Evolutionary conservation across 441 rosid species (phyloP).

Genomic region (Adansonia gregorii): DNA sequence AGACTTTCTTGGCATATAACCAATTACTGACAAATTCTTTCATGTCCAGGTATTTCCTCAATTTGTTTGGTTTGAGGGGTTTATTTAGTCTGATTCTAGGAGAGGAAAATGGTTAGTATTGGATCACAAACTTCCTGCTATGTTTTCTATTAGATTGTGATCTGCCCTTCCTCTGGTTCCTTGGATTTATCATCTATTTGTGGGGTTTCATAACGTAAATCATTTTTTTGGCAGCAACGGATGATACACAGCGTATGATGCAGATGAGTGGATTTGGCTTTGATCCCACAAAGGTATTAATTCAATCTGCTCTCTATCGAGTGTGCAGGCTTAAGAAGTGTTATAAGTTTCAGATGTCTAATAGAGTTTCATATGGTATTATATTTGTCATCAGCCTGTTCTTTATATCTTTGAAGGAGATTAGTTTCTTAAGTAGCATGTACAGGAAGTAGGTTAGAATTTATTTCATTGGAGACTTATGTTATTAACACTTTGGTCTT

Average conservation of each 20-base stretch:
- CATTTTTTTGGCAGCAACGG: conserved; percentile 58
- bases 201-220: not conserved
- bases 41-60: conserved; percentile 84
- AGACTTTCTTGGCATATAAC: conserved; percentile 21
- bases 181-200: not conserved
- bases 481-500: not conserved
- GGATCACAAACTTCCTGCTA: conserved; percentile 11
- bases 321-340: conserved; percentile 22
- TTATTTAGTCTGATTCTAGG: conserved; percentile 93
- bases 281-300: conserved; percentile 78
- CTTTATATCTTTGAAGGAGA: not conserved
- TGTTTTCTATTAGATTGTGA: not conserved
- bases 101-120: conserved; percentile 89
- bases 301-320: conserved; percentile 22
- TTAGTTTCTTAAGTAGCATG: not conserved
- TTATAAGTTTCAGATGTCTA: not conserved
- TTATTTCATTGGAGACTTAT: not conserved
- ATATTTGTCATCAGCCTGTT: not conserved
- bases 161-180: not conserved
- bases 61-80: conserved; percentile 94
- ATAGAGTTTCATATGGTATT: not conserved
- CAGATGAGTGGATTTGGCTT: conserved; percentile 98
- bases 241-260: conserved; percentile 97
- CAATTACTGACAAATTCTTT: conserved; percentile 32
- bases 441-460: not conserved